Percentiles rank a stretch among this genome's conserved stretches.
These are phyloP conservation scores for Vitis amurensis DNA, from an alignment of 164 flowering plant genomes.

Conservation along the genomic window DNA sequence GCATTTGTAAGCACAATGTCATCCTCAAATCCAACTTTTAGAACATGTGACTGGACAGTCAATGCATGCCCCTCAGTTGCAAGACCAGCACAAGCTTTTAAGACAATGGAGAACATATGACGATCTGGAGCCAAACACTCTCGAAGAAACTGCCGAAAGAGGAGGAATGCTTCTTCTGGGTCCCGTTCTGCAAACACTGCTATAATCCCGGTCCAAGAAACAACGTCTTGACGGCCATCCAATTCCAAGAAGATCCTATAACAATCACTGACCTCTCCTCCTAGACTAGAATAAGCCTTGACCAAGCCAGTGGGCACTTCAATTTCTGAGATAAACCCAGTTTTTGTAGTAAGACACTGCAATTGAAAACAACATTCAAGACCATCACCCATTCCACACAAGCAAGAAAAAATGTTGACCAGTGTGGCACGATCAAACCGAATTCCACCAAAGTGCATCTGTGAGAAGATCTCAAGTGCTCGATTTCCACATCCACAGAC, in stretches of 20 bases:
- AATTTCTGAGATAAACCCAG: slow-evolving; percentile 37
- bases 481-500: slow-evolving; percentile 19
- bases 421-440: slow-evolving; percentile 66
- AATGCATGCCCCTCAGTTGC: slow-evolving; percentile 50
- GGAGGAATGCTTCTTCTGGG: slow-evolving; percentile 48
- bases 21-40: slow-evolving; percentile 47
- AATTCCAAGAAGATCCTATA: slow-evolving; percentile 52
- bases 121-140: slow-evolving; percentile 53
- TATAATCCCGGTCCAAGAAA: slow-evolving; percentile 77
- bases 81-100: slow-evolving; percentile 77
- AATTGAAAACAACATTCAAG: slow-evolving; percentile 39
- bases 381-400: slow-evolving; percentile 21
- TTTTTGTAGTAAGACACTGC: slow-evolving; percentile 52
- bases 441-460: slow-evolving; percentile 47
- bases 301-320: slow-evolving; percentile 61
- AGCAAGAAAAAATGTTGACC: slow-evolving; percentile 42
- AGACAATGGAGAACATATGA: slow-evolving; percentile 53
- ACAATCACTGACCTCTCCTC: slow-evolving; percentile 42
- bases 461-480: slow-evolving; percentile 40
- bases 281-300: slow-evolving; percentile 60
- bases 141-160: slow-evolving; percentile 41
- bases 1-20: slow-evolving; percentile 57
- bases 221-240: slow-evolving; percentile 40
- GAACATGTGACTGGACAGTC: slow-evolving; percentile 48
- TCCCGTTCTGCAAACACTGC: slow-evolving; percentile 51